These are phyloP conservation scores for Gnomoniopsis sp. DNA, from an alignment of 2,329 filamentous ascomycete species.

Conservation along the genomic window DNA sequence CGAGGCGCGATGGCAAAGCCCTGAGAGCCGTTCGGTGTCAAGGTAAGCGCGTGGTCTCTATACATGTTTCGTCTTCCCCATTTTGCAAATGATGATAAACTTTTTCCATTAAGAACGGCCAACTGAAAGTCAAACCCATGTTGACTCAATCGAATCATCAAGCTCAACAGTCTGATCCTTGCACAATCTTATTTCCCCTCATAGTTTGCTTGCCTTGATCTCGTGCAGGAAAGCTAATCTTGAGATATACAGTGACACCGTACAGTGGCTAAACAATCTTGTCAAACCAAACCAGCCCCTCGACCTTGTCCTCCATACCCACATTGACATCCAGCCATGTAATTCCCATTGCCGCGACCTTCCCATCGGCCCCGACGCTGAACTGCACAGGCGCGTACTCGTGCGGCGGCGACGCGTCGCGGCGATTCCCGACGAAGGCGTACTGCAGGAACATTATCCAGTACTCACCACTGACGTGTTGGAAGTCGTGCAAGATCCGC, in stretches of 20 bases:
- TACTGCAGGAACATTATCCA: conserved; percentile 28
- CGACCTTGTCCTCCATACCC: conserved; percentile 23
- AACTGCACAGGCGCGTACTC: conserved; percentile 31
- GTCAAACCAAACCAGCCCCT: conserved; percentile 30
- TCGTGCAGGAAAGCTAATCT: conserved; percentile 4
- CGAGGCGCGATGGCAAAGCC: background rate
- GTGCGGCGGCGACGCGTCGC: conserved; percentile 22
- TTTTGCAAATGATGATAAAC: conserved; percentile 20
- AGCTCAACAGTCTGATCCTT: conserved; percentile 62
- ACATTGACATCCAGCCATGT: conserved; percentile 25
- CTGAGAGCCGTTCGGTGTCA: background rate
- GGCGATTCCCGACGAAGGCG: conserved; percentile 24
- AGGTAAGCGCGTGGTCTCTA: background rate
- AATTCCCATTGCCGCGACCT: conserved; percentile 25
- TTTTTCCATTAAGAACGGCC: conserved; percentile 23
- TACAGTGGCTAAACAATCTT: conserved; percentile 17
- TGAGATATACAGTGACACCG: conserved; percentile 8
- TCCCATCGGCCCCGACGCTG: conserved; percentile 27
- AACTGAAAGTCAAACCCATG: conserved; percentile 24
- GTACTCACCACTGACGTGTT: conserved; percentile 34
- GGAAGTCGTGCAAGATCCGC: conserved; percentile 29
- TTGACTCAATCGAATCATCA: conserved; percentile 41
- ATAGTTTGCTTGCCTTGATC: background rate
- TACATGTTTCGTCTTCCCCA: background rate
- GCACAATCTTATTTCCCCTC: background rate